Evolutionary conservation across 2,329 filamentous ascomycete species (phyloP).

Genomic region (Ceratocystis alfenasii): DNA sequence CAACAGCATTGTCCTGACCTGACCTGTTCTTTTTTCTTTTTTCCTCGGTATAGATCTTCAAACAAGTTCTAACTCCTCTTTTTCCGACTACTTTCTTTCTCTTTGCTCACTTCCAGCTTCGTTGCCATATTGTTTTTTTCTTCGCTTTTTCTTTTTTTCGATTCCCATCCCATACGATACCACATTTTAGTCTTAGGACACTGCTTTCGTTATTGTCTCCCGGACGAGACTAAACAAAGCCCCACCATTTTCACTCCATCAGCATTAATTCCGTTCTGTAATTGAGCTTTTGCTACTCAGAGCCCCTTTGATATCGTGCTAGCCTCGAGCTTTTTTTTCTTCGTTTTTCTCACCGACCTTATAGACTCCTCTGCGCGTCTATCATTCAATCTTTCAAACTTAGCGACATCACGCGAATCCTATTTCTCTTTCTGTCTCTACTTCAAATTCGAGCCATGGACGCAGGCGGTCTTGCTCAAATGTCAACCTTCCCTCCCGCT

Average conservation of each 20-base stretch:
- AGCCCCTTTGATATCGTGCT: constrained; percentile 1
- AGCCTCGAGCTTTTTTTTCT: neutral
- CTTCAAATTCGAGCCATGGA: constrained; percentile 50
- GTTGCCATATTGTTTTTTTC: neutral
- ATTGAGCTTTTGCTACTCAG: constrained; percentile 11
- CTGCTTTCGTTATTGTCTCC: constrained; percentile 16
- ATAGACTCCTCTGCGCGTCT: constrained; percentile 19
- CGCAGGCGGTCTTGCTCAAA: constrained; percentile 95
- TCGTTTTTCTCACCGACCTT: constrained; percentile 14
- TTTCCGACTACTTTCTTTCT: constrained; percentile 14
- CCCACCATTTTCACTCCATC: neutral
- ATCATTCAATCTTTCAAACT: constrained; percentile 14
- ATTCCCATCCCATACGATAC: constrained; percentile 13
- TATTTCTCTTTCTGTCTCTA: constrained; percentile 12
- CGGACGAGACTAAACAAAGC: constrained; percentile 19
- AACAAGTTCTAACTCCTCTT: constrained; percentile 10
- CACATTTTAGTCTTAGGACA: constrained; percentile 3
- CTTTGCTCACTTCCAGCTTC: neutral
- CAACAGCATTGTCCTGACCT: neutral
- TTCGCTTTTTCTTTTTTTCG: neutral
- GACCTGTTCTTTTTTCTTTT: constrained; percentile 6
- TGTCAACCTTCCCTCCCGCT: constrained; percentile 73
- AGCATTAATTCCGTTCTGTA: constrained; percentile 3
- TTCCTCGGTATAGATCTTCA: constrained; percentile 12
- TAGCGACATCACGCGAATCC: constrained; percentile 4